These are phyloP conservation scores for Leucocoprinus birnbaumii DNA, from an alignment of 768 basidiomycete species.

Conservation along the genomic window DNA sequence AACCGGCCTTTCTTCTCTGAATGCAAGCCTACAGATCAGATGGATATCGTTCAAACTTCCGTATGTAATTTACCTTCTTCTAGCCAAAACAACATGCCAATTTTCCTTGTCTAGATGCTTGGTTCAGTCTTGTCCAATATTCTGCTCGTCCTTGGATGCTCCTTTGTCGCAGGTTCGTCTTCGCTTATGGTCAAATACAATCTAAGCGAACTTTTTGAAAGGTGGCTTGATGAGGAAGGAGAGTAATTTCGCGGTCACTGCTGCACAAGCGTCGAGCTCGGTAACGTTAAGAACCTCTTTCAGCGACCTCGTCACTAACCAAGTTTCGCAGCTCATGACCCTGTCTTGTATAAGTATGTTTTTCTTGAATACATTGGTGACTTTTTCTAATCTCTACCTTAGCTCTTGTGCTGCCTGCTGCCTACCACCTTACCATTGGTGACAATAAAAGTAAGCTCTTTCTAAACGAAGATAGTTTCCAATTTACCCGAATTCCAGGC, in stretches of 20 bases:
- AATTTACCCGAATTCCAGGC: conserved; percentile 15
- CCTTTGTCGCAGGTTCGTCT: conserved; percentile 74
- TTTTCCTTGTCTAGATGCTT: conserved; percentile 60
- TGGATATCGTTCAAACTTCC: conserved; percentile 90
- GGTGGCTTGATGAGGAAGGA: conserved; percentile 67
- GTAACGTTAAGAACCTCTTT: conserved; percentile 23
- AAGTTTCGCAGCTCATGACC: conserved; percentile 65
- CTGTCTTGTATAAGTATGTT: conserved; percentile 78
- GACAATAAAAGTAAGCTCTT: conserved; percentile 10
- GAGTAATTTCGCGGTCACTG: conserved; percentile 76
- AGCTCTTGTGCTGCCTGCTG: conserved; percentile 89
- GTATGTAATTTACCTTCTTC: conserved; percentile 39
- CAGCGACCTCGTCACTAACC: neutral
- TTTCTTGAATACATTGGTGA: neutral
- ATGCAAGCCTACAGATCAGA: conserved; percentile 48
- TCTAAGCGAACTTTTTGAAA: conserved; percentile 17
- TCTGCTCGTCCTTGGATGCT: conserved; percentile 86
- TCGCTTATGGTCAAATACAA: neutral
- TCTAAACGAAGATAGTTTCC: conserved; percentile 14
- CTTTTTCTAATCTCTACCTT: conserved; percentile 1
- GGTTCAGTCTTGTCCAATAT: conserved; percentile 91
- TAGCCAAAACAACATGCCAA: neutral
- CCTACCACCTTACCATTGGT: conserved; percentile 58
- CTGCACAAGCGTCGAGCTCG: conserved; percentile 77
- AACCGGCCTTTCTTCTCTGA: conserved; percentile 11